Conservation (phyloP, 768 basidiomycete species). For the Hortiboletus flavorubellus region DNA sequence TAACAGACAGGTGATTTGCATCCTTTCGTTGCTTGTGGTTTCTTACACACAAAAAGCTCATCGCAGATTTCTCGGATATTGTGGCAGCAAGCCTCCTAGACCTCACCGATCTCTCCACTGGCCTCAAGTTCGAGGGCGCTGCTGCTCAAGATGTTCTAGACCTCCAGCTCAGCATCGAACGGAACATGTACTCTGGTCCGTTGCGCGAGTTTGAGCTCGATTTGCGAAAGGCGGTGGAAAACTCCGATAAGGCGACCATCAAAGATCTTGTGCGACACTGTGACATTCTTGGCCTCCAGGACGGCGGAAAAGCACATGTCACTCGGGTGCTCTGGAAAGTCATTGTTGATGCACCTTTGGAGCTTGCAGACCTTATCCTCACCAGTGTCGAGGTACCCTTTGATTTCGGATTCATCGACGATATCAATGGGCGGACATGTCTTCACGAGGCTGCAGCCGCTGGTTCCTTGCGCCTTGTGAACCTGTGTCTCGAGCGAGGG, state of each 20-base stretch:
- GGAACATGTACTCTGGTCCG: slow-evolving; percentile 60
- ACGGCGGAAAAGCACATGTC: slow-evolving; percentile 62
- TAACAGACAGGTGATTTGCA: slow-evolving; percentile 75
- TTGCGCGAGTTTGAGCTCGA: slow-evolving; percentile 88
- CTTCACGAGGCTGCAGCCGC: slow-evolving; percentile 92
- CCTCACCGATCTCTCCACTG: slow-evolving; percentile 70
- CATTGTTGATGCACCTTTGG: slow-evolving; percentile 71
- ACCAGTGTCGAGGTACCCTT: slow-evolving; percentile 64
- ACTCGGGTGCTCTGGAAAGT: slow-evolving; percentile 96
- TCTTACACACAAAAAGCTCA: slow-evolving; percentile 54
- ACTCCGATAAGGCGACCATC: slow-evolving; percentile 57
- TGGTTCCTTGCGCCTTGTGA: slow-evolving; percentile 72
- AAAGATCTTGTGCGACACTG: slow-evolving; percentile 70
- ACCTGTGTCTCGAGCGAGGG: slow-evolving; percentile 72
- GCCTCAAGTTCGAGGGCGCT: slow-evolving; percentile 74
- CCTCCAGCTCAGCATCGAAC: slow-evolving; percentile 66
- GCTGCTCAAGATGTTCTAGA: slow-evolving; percentile 73
- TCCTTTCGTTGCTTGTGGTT: not conserved
- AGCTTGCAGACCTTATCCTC: slow-evolving; percentile 73
- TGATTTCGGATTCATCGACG: slow-evolving; percentile 90
- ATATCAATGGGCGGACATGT: slow-evolving; percentile 94
- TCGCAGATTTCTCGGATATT: slow-evolving; percentile 91
- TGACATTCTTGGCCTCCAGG: slow-evolving; percentile 58
- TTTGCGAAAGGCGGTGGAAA: slow-evolving; percentile 71
- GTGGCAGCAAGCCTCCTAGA: slow-evolving; percentile 82